Evolutionary conservation across 345 rosid genomes (phyloP).

Genomic region (Arabis hirsuta): DNA sequence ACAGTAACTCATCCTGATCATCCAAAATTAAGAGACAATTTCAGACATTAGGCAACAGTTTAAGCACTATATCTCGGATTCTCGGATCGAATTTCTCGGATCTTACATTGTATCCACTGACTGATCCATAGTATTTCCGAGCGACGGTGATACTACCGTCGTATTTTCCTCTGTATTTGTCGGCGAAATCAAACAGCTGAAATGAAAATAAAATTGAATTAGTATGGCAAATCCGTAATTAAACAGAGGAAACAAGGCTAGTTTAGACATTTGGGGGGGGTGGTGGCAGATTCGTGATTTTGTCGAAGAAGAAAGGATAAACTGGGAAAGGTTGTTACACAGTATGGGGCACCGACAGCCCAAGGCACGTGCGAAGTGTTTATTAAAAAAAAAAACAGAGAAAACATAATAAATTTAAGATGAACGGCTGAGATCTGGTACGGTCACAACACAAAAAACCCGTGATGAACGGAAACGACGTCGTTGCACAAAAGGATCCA

Average conservation of each 20-base stretch:
- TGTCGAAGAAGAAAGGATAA: background rate
- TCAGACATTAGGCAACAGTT: background rate
- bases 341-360: slow-evolving; percentile 44
- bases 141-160: slow-evolving; percentile 89
- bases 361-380: slow-evolving; percentile 32
- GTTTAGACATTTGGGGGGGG: background rate
- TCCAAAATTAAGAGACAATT: slow-evolving; percentile 7
- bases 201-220: background rate
- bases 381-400: background rate
- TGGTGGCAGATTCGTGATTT: slow-evolving; percentile 34
- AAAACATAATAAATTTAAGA: background rate
- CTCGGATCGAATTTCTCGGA: background rate
- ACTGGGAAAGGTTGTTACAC: background rate
- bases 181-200: slow-evolving; percentile 94
- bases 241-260: slow-evolving; percentile 1
- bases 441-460: slow-evolving; percentile 41
- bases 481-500: slow-evolving; percentile 6
- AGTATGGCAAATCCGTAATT: slow-evolving; percentile 36
- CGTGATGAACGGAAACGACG: slow-evolving; percentile 51
- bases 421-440: slow-evolving; percentile 58
- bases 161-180: slow-evolving; percentile 96
- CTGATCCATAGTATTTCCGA: slow-evolving; percentile 78
- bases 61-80: background rate
- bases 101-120: slow-evolving; percentile 91
- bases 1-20: slow-evolving; percentile 82